phyloP scores from a whole-genome alignment of 805 yeast species.

The Blastobotrys robertii region DNA sequence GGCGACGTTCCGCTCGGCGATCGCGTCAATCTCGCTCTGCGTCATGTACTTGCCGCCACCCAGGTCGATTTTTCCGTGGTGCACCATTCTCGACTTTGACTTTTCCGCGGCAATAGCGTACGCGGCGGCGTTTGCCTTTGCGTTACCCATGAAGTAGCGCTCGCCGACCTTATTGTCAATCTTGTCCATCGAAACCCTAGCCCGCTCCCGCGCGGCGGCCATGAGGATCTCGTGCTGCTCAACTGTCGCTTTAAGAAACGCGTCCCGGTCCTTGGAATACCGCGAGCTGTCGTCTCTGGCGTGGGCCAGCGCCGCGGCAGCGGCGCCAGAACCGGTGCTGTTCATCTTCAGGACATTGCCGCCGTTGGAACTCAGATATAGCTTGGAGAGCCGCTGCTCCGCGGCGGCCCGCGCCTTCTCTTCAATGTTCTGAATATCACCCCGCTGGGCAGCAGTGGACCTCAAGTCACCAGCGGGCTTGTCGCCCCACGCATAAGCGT shows the following conservation, averaged over 20 bases:
- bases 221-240: conserved; percentile 32
- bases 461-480: conserved; percentile 7
- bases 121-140: conserved; percentile 59
- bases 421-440: conserved; percentile 19
- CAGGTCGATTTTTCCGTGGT: conserved; percentile 51
- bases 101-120: conserved; percentile 65
- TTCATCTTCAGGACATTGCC: conserved; percentile 13
- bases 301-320: conserved; percentile 7
- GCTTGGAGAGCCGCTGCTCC: conserved; percentile 18
- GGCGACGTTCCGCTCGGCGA: conserved; percentile 70
- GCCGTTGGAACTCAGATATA: conserved; percentile 16
- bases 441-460: background rate
- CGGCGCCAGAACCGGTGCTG: conserved; percentile 16
- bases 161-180: conserved; percentile 35
- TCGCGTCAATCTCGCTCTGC: conserved; percentile 61
- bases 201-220: conserved; percentile 43
- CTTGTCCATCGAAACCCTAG: conserved; percentile 31
- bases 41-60: conserved; percentile 85
- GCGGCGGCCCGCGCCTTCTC: conserved; percentile 26
- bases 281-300: background rate
- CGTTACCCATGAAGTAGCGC: conserved; percentile 34
- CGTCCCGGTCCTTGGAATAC: conserved; percentile 12
- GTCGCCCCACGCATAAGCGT: conserved; percentile 27
- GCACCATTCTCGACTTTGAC: conserved; percentile 45
- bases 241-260: conserved; percentile 10